Conservation (phyloP, 257 asterid species). For the Nicotiana sylvestris region DNA sequence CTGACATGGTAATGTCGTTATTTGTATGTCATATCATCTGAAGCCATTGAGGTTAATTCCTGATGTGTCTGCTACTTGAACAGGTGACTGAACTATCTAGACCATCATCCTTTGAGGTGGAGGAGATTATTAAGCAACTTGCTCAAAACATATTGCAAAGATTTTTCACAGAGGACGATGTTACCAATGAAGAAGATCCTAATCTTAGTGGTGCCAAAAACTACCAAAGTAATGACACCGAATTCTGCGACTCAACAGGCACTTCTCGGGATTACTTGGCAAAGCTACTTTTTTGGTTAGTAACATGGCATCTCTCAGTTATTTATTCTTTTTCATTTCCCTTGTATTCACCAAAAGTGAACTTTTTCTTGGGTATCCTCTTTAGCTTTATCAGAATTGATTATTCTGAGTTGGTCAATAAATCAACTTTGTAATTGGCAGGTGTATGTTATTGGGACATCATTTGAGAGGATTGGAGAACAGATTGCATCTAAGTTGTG, state of each 20-base stretch:
- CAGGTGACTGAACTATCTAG: constrained; percentile 82
- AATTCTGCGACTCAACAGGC: constrained; percentile 35
- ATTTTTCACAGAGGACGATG: constrained; percentile 56
- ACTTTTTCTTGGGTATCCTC: not conserved
- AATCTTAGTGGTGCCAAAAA: constrained; percentile 31
- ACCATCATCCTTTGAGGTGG: constrained; percentile 90
- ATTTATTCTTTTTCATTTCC: not conserved
- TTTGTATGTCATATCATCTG: not conserved
- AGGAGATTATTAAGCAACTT: constrained; percentile 84
- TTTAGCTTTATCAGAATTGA: not conserved
- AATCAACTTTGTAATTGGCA: constrained; percentile 26
- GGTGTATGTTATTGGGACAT: constrained; percentile 99
- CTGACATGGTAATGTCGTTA: constrained; percentile 64
- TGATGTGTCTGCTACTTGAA: constrained; percentile 14
- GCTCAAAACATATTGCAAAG: constrained; percentile 59
- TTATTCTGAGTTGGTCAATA: not conserved
- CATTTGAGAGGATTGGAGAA: constrained; percentile 96
- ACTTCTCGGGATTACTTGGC: constrained; percentile 94
- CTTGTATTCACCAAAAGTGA: not conserved
- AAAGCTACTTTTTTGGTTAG: constrained; percentile 93
- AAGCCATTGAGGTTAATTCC: not conserved
- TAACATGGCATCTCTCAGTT: not conserved
- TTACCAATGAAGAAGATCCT: constrained; percentile 28
- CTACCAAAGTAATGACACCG: constrained; percentile 27
- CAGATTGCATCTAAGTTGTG: constrained; percentile 88